phyloP scores from a whole-genome alignment of 208 protist genomes.

The Leishmania martiniquensis region DNA sequence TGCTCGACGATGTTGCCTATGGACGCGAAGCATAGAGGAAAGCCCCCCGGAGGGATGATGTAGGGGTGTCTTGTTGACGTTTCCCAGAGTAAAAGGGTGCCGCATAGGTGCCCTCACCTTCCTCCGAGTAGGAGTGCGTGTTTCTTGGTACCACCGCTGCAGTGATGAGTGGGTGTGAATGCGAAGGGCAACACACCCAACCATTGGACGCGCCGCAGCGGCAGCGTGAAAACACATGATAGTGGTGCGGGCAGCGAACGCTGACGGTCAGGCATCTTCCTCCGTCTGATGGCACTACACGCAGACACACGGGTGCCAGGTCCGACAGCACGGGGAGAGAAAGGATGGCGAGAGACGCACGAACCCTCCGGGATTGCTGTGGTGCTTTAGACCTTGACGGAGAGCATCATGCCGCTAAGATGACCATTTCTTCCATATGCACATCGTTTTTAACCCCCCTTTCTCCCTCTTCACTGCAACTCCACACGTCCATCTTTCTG shows the following conservation, averaged over 20 bases:
- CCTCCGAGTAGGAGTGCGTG: not conserved
- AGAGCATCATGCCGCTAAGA: not conserved
- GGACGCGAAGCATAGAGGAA: not conserved
- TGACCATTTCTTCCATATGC: not conserved
- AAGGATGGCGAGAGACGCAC: not conserved
- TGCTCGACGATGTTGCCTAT: not conserved
- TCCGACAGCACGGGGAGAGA: not conserved
- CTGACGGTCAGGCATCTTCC: not conserved
- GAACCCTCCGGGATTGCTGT: not conserved
- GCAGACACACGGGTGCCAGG: not conserved
- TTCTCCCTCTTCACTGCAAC: not conserved
- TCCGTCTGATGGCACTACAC: not conserved
- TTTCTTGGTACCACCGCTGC: not conserved
- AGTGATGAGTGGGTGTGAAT: not conserved
- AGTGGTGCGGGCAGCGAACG: not conserved
- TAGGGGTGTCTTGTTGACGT: not conserved
- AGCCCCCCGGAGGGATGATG: not conserved
- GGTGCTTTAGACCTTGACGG: not conserved
- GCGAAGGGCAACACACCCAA: not conserved
- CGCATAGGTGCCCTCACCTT: not conserved
- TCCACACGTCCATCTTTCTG: not conserved
- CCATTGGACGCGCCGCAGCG: not conserved
- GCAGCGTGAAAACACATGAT: not conserved
- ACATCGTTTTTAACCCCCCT: not conserved
- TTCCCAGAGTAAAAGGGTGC: not conserved